Base-by-base conservation (phyloP, 345 rosid genomes). In the Brassica rapa region DNA sequence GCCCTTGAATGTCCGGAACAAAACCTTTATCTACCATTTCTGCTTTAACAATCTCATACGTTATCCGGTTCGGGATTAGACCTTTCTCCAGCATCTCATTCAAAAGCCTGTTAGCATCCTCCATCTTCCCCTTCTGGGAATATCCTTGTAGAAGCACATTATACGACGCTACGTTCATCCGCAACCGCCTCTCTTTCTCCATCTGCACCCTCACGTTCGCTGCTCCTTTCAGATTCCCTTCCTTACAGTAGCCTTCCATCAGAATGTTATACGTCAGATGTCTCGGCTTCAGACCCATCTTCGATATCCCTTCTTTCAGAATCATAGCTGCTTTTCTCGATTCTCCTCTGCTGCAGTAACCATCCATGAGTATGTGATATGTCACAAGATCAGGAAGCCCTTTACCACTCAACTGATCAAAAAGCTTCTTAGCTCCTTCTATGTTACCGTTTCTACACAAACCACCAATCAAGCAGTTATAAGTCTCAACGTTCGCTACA, bases 61-160 rank as follows among this genome's bases (percentile, higher is more conserved):
- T 92, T 57, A 74, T 78, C 68, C 79, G 43, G 79, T 92, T 92
- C 6, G 94, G 96, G 61, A 88, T 73, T 76, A 94, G 53, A 81
- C 96, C 98, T 83, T 83, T 88, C 89, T 94, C 94, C 82, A 93
- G 75, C 95, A 93, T 87, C 86, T 91, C 98, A 85, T 91, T 91
- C 70, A 93, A 88, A 72, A 91, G 87, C 72, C 61, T 68, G 80
- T 93, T 91, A 71, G 94, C 97, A 60, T 86, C 84, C 82, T 89
- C 89, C 68, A 93, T 68, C 73, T 86, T 91, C 4, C 93, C 91
- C 82, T 88, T 83, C 77, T 68, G 82, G 39, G 88, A 91, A 43
- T 85, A 86, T 32, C 93, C 98, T 76, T 80, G 87, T 62, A 93
- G 70, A 59, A 91, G 83, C 65, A 91, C 90, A 59, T 93, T 93